These are phyloP conservation scores for Alternaria gaisen DNA, from an alignment of 2,329 filamentous ascomycete species.

Conservation along the genomic window DNA sequence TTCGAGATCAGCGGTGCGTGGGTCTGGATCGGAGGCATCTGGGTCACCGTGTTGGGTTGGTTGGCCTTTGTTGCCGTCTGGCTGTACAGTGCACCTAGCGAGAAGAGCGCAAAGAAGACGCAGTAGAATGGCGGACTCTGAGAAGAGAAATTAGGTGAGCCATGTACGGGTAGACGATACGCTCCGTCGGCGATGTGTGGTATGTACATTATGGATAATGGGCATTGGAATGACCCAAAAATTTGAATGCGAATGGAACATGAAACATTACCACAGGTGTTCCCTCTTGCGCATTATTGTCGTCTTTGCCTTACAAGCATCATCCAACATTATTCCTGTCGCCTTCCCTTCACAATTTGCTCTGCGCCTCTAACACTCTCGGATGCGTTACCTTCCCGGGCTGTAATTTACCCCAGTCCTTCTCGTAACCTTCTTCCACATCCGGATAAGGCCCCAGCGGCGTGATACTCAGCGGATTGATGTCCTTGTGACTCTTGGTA, in stretches of 20 bases:
- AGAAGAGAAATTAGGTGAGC: conserved; percentile 1
- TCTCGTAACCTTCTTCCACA: conserved; percentile 62
- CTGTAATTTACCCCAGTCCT: conserved; percentile 59
- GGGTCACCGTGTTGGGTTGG: conserved; percentile 84
- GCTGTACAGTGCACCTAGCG: conserved; percentile 76
- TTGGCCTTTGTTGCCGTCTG: conserved; percentile 85
- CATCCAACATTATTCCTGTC: neutral
- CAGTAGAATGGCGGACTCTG: conserved; percentile 42
- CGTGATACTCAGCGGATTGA: conserved; percentile 70
- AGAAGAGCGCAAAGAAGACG: conserved; percentile 60
- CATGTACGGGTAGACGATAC: conserved; percentile 11
- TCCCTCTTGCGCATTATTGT: neutral
- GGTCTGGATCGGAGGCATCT: conserved; percentile 93
- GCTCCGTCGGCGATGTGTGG: conserved; percentile 16
- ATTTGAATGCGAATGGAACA: conserved; percentile 12
- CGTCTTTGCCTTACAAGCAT: neutral
- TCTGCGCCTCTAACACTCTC: conserved; percentile 40
- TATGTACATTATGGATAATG: conserved; percentile 26
- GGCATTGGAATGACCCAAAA: conserved; percentile 18
- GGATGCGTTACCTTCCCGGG: conserved; percentile 60
- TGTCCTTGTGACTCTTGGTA: conserved; percentile 67
- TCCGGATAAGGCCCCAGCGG: conserved; percentile 68
- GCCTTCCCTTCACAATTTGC: conserved; percentile 29
- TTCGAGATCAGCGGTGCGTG: conserved; percentile 90
- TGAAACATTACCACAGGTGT: neutral